Evolutionary conservation across 176 grass and related monocot genomes (phyloP), one percentile per base, ranked within the genome.

Genomic region (Rhipidocladum racemiflorum): DNA sequence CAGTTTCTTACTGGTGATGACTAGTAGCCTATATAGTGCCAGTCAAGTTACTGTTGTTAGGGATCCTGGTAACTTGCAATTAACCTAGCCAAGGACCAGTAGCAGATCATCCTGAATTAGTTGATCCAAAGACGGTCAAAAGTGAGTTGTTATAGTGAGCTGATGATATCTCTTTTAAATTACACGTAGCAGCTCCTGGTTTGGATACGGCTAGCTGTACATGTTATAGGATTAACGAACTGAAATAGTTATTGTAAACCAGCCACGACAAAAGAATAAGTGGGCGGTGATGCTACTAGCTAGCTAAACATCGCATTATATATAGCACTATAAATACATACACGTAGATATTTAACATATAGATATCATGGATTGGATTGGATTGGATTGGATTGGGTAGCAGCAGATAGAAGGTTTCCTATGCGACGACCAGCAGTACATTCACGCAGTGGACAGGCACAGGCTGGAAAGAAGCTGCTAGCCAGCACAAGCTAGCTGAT

Each of bases 401-500:
- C 55, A 24, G 10, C 20, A 50, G 0, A 56, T 23, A 5, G 23
- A 12, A 59, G 9, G 24, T 25, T 23, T 59, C 55, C n/a, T 23
- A 3, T 12, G 55, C 55, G 7, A 15, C 55, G 7, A 15, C 1
- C 55, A 59, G 3, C 23, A 4, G 23, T n/a, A 75, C 48, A 18
- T 44, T 2, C 44, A 16, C 29, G 1, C 35, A 38, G 53, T 61
- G 65, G 76, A 56, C 84, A 80, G 68, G 45, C 76, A 80, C 76
- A 86, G 76, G 7, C 84, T 86, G 84, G 57, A 70, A 80, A 39
- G 45, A 70, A 65, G 76, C 30, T 36, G 4, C n/a, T n/a, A n/a
- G n/a, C n/a, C 4, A 34, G 32, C 32, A 79, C 56, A 1, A 46
- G 14, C 40, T n/a, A n/a, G n/a, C n/a, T n/a, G n/a, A 34, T 25